These are phyloP conservation scores for Geotrichum restrictum DNA, from an alignment of 1,139 yeast species.

Conservation along the genomic window DNA sequence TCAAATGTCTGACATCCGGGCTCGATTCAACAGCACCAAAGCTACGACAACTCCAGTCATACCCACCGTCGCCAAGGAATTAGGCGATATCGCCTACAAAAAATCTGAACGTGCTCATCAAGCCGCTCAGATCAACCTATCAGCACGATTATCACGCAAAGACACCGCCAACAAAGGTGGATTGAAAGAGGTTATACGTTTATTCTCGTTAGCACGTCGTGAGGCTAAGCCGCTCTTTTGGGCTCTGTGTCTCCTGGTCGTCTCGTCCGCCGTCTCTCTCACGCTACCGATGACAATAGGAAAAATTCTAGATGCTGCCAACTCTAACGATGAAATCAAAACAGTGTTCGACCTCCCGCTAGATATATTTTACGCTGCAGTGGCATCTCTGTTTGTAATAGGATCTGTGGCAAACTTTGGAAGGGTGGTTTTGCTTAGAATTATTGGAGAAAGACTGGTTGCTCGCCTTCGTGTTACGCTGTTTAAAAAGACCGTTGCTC, in stretches of 20 bases:
- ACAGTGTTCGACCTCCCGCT: slow-evolving; percentile 48
- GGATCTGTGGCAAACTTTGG: slow-evolving; percentile 82
- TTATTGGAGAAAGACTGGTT: slow-evolving; percentile 81
- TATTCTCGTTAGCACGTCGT: slow-evolving; percentile 48
- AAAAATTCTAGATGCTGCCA: slow-evolving; percentile 61
- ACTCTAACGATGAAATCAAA: slow-evolving; percentile 39
- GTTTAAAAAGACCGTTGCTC: slow-evolving; percentile 71
- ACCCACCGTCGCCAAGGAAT: neutral
- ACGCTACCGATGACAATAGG: slow-evolving; percentile 78
- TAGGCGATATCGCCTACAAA: slow-evolving; percentile 15
- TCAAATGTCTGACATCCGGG: neutral
- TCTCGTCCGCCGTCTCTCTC: slow-evolving; percentile 64
- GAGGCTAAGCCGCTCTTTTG: slow-evolving; percentile 50
- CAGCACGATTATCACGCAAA: slow-evolving; percentile 34
- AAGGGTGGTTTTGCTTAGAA: slow-evolving; percentile 65
- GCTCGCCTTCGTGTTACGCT: slow-evolving; percentile 74
- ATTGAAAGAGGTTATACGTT: slow-evolving; percentile 48
- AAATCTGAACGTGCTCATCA: slow-evolving; percentile 34
- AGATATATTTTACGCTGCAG: slow-evolving; percentile 47
- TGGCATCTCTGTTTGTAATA: slow-evolving; percentile 54
- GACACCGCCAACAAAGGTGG: slow-evolving; percentile 33
- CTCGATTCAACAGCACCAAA: slow-evolving; percentile 6
- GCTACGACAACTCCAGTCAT: neutral
- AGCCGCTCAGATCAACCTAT: slow-evolving; percentile 37
- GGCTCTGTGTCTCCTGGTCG: slow-evolving; percentile 57